A percentile compares a stretch with the other conserved stretches of the same genome.
These are phyloP conservation scores for Teratosphaeria gauchensis DNA, from an alignment of 2,329 filamentous ascomycete genomes.

Conservation along the genomic window DNA sequence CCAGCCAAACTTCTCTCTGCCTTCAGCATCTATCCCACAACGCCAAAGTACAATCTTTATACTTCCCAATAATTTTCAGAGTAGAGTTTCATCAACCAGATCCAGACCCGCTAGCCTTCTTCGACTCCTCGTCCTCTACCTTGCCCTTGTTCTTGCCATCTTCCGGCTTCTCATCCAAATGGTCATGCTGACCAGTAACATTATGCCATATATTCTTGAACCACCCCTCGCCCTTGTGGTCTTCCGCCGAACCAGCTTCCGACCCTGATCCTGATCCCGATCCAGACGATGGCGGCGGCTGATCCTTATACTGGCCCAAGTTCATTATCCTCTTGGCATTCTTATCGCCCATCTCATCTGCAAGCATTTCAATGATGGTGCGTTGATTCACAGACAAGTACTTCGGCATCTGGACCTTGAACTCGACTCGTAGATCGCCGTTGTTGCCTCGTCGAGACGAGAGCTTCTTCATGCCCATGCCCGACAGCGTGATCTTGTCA, in stretches of 20 bases:
- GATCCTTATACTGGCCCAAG: slow-evolving; percentile 33
- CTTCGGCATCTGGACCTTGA: slow-evolving; percentile 91
- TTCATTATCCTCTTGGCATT: slow-evolving; percentile 90
- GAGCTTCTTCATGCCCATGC: slow-evolving; percentile 90
- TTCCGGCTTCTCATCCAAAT: slow-evolving; percentile 11
- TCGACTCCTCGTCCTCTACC: slow-evolving; percentile 19
- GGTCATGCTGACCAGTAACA: slow-evolving; percentile 61
- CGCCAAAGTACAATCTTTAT: not conserved
- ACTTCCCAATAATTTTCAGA: not conserved
- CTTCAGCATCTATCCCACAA: not conserved
- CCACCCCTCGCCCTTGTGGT: slow-evolving; percentile 77
- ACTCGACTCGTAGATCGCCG: slow-evolving; percentile 87
- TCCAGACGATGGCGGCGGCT: not conserved
- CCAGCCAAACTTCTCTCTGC: not conserved
- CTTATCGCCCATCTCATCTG: slow-evolving; percentile 91
- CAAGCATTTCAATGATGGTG: slow-evolving; percentile 88
- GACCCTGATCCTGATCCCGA: not conserved
- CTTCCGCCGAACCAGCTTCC: slow-evolving; percentile 21
- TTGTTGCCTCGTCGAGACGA: slow-evolving; percentile 51
- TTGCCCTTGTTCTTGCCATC: slow-evolving; percentile 10
- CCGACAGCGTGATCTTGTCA: slow-evolving; percentile 77
- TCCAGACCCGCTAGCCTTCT: slow-evolving; percentile 29
- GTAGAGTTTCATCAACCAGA: slow-evolving; percentile 4
- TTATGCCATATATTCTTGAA: slow-evolving; percentile 90
- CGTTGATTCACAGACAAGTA: slow-evolving; percentile 85